Percentiles rank a stretch among this genome's conserved stretches.
Conservation (phyloP, 495 filamentous ascomycete species). For the Penicillium coprophilum region DNA sequence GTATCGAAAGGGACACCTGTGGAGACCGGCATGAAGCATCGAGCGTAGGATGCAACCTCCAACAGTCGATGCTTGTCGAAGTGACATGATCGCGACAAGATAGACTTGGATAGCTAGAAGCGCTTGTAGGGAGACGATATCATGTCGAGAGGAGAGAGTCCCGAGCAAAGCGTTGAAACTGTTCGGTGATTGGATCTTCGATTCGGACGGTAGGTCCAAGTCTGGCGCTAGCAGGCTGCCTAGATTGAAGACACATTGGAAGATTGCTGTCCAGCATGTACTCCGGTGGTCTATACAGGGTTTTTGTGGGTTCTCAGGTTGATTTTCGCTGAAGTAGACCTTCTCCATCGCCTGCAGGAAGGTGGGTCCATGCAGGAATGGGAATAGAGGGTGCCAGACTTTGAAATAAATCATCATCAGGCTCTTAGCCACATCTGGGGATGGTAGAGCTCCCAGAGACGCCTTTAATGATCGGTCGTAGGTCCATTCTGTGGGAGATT, state of each 20-base stretch:
- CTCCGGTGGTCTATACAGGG: slow-evolving; percentile 22
- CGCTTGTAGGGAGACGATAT: slow-evolving; percentile 41
- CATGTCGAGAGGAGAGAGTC: slow-evolving; percentile 33
- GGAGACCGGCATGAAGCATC: slow-evolving; percentile 43
- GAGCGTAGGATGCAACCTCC: slow-evolving; percentile 43
- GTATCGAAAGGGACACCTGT: slow-evolving; percentile 46
- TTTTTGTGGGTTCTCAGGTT: not conserved
- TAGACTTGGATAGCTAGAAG: slow-evolving; percentile 40
- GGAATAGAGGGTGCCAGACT: slow-evolving; percentile 51
- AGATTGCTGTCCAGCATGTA: slow-evolving; percentile 41
- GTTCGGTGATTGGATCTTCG: slow-evolving; percentile 29
- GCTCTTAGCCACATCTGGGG: slow-evolving; percentile 28
- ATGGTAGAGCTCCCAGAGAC: slow-evolving; percentile 32
- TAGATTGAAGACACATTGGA: slow-evolving; percentile 43
- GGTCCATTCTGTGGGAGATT: slow-evolving; percentile 28
- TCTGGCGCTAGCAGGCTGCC: slow-evolving; percentile 33
- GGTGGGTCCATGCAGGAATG: slow-evolving; percentile 51
- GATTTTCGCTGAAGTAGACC: slow-evolving; percentile 32
- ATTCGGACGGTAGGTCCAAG: slow-evolving; percentile 25
- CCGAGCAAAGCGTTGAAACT: slow-evolving; percentile 33
- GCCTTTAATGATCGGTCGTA: slow-evolving; percentile 35
- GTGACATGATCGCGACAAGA: slow-evolving; percentile 41
- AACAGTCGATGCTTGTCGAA: slow-evolving; percentile 39
- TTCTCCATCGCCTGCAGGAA: slow-evolving; percentile 49
- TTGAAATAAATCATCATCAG: slow-evolving; percentile 47